A percentile compares a stretch with the other conserved stretches of the same genome.
Conservation (phyloP, 208 protist species). For the Trypanosoma mega region DNA sequence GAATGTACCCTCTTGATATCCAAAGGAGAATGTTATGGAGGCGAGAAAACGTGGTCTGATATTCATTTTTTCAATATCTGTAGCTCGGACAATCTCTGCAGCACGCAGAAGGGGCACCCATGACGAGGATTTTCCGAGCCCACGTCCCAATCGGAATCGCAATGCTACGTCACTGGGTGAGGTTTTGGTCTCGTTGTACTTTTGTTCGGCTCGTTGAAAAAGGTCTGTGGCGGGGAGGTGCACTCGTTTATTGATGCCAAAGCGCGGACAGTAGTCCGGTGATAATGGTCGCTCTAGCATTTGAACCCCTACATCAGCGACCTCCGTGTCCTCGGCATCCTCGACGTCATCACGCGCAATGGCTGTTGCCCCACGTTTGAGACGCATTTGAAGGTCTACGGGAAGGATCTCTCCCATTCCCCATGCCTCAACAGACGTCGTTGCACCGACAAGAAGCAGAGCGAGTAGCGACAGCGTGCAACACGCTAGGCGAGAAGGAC, state of each 20-base stretch:
- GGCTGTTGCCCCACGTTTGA: slow-evolving; percentile 25
- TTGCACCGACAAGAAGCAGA: neutral
- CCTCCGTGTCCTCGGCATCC: slow-evolving; percentile 17
- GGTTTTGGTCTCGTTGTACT: slow-evolving; percentile 6
- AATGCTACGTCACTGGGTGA: slow-evolving; percentile 53
- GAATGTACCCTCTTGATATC: slow-evolving; percentile 52
- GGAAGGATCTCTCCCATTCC: slow-evolving; percentile 51
- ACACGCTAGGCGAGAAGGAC: neutral
- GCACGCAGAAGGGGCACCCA: slow-evolving; percentile 58
- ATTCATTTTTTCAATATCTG: neutral
- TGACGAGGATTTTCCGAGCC: slow-evolving; percentile 60
- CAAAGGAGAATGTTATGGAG: slow-evolving; percentile 49
- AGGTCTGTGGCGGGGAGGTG: slow-evolving; percentile 24
- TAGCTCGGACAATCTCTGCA: no score
- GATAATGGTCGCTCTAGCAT: slow-evolving; percentile 38
- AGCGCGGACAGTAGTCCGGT: slow-evolving; percentile 44
- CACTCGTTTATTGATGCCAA: slow-evolving; percentile 51
- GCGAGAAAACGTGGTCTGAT: slow-evolving; percentile 37
- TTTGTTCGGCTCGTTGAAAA: slow-evolving; percentile 23
- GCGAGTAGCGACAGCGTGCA: neutral
- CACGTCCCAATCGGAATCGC: slow-evolving; percentile 55
- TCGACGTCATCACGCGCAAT: slow-evolving; percentile 14
- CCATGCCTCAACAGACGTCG: slow-evolving; percentile 17
- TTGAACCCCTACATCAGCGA: slow-evolving; percentile 17
- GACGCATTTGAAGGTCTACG: slow-evolving; percentile 59